A percentile compares a stretch with the other conserved stretches of the same genome.
Conservation (phyloP, 2,329 filamentous ascomycete species). For the Cladorrhinum sp. region DNA sequence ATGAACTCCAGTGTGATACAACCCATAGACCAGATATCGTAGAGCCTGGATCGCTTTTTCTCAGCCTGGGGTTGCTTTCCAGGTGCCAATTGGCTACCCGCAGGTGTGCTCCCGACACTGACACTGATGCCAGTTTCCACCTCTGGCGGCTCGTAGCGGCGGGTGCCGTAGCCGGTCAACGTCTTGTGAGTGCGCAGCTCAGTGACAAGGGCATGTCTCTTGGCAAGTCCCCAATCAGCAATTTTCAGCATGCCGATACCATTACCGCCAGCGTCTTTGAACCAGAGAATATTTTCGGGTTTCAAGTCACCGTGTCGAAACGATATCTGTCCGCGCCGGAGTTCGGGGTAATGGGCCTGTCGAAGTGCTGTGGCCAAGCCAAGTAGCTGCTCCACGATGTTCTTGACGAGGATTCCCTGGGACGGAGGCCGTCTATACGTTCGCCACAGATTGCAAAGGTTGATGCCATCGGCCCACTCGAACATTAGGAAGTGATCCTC, state of each 20-base stretch:
- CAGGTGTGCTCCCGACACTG: background rate
- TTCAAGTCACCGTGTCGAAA: conserved; percentile 22
- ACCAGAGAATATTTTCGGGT: conserved; percentile 6
- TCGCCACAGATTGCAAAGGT: conserved; percentile 12
- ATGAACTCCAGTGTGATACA: conserved; percentile 32
- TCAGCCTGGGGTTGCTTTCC: background rate
- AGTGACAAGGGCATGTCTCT: background rate
- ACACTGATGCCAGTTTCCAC: conserved; percentile 6
- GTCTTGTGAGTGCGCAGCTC: conserved; percentile 1
- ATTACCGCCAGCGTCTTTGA: background rate
- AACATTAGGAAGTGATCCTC: conserved; percentile 19
- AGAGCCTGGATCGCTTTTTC: conserved; percentile 23
- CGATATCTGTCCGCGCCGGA: background rate
- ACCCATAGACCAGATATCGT: conserved; percentile 34
- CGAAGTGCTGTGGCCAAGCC: conserved; percentile 9
- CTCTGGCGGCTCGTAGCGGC: conserved; percentile 17
- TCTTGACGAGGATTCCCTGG: background rate
- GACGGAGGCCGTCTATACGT: background rate
- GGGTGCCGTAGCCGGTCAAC: conserved; percentile 3
- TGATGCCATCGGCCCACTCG: conserved; percentile 20
- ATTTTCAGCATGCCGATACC: conserved; percentile 12
- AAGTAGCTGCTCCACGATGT: conserved; percentile 5
- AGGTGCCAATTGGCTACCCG: background rate
- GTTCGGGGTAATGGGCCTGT: background rate
- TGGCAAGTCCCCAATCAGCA: conserved; percentile 20